Evolutionary conservation across 352 stramenopile genomes (phyloP).

Genomic region (Globisporangium nodosum): DNA sequence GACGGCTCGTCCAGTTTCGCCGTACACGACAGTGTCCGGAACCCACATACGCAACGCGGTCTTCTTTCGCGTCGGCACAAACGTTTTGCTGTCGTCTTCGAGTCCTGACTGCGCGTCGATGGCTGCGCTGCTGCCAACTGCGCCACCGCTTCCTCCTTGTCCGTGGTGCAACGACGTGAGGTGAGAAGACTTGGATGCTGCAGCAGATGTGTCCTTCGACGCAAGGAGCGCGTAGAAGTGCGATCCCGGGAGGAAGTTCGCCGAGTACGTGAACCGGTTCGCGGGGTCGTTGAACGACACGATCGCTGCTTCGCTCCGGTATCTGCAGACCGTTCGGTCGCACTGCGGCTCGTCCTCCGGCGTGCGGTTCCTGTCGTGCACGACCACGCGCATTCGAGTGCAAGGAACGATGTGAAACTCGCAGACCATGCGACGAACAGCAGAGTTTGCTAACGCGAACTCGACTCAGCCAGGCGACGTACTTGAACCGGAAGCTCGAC

Average conservation of each 20-base stretch:
- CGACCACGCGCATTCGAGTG: neutral
- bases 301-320: constrained; percentile 44
- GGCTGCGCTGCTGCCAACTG: neutral
- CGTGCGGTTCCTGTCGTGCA: constrained; percentile 3
- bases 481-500: constrained; percentile 16
- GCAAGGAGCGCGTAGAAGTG: constrained; percentile 82
- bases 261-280: constrained; percentile 46
- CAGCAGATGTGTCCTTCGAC: constrained; percentile 23
- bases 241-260: constrained; percentile 68
- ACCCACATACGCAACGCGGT: constrained; percentile 55
- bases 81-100: neutral
- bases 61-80: constrained; percentile 11
- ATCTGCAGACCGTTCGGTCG: constrained; percentile 36
- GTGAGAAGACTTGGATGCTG: neutral
- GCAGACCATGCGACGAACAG: too few species aligned
- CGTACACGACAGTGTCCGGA: constrained; percentile 78
- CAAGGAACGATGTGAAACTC: neutral
- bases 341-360: constrained; percentile 6
- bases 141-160: neutral
- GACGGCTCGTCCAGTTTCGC: constrained; percentile 58
- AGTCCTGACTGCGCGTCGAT: neutral
- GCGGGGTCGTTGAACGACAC: constrained; percentile 55
- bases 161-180: neutral
- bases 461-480: neutral
- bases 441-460: neutral